Evolutionary conservation across 1,284 basidiomycete genomes (phyloP).

Genomic region (Bjerkandera adusta): DNA sequence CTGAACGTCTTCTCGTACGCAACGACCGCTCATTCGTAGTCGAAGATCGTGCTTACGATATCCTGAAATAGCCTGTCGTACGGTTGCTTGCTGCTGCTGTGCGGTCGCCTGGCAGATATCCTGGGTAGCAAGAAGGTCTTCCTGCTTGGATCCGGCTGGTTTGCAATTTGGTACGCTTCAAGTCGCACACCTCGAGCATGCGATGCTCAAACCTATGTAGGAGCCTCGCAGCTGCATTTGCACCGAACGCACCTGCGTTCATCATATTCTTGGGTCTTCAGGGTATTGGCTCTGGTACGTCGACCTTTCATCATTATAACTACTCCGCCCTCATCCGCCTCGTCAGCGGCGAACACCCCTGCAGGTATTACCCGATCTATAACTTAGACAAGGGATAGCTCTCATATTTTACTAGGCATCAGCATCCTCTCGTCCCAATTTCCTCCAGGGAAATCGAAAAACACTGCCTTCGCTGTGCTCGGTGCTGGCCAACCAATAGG

Average conservation of each 20-base stretch:
- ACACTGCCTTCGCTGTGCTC: conserved; percentile 31
- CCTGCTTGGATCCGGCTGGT: conserved; percentile 30
- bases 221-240: conserved; percentile 29
- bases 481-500: conserved; percentile 34
- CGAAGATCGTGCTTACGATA: background rate
- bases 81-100: conserved; percentile 29
- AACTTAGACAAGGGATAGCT: background rate
- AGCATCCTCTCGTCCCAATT: conserved; percentile 26
- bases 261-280: conserved; percentile 30
- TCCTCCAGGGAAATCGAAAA: conserved; percentile 24
- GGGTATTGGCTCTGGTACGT: conserved; percentile 29
- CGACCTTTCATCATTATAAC: background rate
- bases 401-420: conserved; percentile 17
- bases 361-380: conserved; percentile 17
- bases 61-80: conserved; percentile 26
- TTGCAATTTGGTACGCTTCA: conserved; percentile 25
- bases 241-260: conserved; percentile 24
- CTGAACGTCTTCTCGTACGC: conserved; percentile 36
- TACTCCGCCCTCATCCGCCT: background rate
- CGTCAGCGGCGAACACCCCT: conserved; percentile 27
- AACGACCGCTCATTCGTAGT: background rate
- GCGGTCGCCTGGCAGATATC: conserved; percentile 38
- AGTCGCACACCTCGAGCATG: background rate
- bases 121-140: conserved; percentile 37
- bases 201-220: conserved; percentile 16